Conservation (phyloP, 148 eudicot genomes). For the Cornus florida region DNA sequence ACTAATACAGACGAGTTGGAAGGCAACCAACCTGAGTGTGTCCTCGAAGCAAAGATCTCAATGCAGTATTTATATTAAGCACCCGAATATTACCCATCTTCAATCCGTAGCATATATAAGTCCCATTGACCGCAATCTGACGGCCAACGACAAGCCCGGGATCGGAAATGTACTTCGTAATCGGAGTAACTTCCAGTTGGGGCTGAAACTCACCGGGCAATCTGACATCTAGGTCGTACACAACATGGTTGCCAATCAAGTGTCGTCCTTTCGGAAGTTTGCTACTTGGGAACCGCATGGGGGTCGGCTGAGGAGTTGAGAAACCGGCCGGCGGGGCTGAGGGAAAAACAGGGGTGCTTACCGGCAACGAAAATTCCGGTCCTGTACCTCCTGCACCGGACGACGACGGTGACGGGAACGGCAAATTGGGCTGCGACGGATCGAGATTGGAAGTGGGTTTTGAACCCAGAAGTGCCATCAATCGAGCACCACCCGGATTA, state of each 20-base stretch:
- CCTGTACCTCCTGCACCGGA: conserved; percentile 20
- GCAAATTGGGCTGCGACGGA: conserved; percentile 22
- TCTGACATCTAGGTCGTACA: conserved; percentile 72
- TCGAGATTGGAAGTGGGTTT: conserved; percentile 37
- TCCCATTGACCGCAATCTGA: conserved; percentile 79
- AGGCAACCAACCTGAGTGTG: conserved; percentile 57
- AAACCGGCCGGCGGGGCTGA: conserved; percentile 26
- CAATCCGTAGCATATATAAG: conserved; percentile 75
- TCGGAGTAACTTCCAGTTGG: conserved; percentile 80
- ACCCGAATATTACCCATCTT: conserved; percentile 73
- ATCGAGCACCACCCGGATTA: conserved; percentile 41
- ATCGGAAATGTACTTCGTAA: conserved; percentile 75
- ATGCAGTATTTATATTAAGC: conserved; percentile 76
- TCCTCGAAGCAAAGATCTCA: conserved; percentile 71
- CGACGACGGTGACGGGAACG: not conserved
- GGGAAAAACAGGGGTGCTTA: not conserved
- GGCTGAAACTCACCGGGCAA: conserved; percentile 77
- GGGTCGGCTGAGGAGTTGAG: conserved; percentile 29
- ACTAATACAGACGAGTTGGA: not conserved
- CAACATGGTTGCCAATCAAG: conserved; percentile 53
- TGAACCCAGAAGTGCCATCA: conserved; percentile 57
- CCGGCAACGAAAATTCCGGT: conserved; percentile 27
- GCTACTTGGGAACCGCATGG: conserved; percentile 66
- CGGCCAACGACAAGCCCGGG: conserved; percentile 71
- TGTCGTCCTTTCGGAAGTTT: conserved; percentile 75